phyloP scores from a whole-genome alignment of 1,284 basidiomycete species.

The Phylloporus sp. region DNA sequence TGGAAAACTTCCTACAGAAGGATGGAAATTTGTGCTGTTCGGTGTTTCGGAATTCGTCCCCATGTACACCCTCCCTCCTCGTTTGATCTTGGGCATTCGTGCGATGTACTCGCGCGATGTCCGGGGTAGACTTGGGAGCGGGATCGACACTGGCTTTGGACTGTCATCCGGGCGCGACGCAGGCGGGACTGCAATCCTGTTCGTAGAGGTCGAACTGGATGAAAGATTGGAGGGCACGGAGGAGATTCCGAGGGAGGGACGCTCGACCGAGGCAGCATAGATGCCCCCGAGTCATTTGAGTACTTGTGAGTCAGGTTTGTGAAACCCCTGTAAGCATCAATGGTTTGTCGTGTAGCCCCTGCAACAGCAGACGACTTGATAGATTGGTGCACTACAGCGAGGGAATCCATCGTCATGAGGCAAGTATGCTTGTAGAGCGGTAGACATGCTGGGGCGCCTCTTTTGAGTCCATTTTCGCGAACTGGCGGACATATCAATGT shows the following conservation, averaged over 20 bases:
- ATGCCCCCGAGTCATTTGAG: too few relatives aligned
- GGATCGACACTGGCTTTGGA: background rate
- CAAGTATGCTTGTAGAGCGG: constrained; percentile 85
- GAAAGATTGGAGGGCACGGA: background rate
- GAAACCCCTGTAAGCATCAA: background rate
- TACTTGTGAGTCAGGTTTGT: constrained; percentile 5
- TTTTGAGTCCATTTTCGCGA: constrained; percentile 89
- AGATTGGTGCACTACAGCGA: constrained; percentile 80
- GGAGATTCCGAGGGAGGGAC: background rate
- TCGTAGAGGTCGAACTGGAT: background rate
- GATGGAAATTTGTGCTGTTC: background rate
- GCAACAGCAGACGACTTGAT: constrained; percentile 75
- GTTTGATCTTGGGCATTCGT: background rate
- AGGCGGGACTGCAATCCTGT: background rate
- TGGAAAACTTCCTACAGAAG: background rate
- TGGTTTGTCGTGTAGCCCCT: constrained; percentile 71
- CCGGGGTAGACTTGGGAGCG: background rate
- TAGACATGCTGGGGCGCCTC: constrained; percentile 97
- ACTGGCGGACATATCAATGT: constrained; percentile 90
- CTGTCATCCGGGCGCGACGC: background rate
- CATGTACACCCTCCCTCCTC: background rate
- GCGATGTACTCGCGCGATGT: background rate
- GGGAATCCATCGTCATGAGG: constrained; percentile 94
- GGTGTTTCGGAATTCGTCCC: background rate
- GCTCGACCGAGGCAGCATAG: too few relatives aligned